Evolutionary conservation across 2,329 filamentous ascomycete species (phyloP), one percentile per base, ranked within the genome.

Genomic region (Colletotrichum simmondsii): DNA sequence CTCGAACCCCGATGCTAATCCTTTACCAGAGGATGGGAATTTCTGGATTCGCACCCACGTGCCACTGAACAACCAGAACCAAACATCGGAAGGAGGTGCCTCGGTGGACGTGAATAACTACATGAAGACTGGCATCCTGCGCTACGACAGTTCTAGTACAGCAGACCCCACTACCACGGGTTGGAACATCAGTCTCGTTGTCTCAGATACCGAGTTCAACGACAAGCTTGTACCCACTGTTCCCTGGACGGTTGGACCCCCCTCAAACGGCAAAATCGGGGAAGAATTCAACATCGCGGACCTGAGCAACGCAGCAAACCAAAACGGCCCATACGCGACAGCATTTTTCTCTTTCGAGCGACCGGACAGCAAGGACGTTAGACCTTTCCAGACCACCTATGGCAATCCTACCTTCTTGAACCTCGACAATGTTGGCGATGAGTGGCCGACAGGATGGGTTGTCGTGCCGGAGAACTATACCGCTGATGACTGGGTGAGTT

Each of bases 341-440:
- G 24, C 80, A 28, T 84, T 85, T 77, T 60, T 70, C 19, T 65
- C 68, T 4, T 30, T 70, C 12, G 68, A 70, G 24, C 53, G 68
- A 6, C 61, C 52, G 4, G 37, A 22, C 2, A 66, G 42, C 37
- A 22, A 65, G 26, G 24, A 65, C 7, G 28, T 60, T n/a, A 16
- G 24, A 26, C 68, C 68, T 0, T 71, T 71, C 26, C 79, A 83
- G 26, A 83, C 79, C 8, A 79, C 86, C 76, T 86, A 83, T 77
- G 84, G 80, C 2, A 83, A 85, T 60, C 83, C 84, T 49, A 82
- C 84, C 2, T 85, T 83, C 76, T 77, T 75, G 19, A 65, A 76
- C 12, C 42, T 76, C 8, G 69, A 72, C 22, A 68, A 74, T 16
- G 73, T 65, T 8, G 61, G 62, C 16, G 65, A 28, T 0, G 57